Base-by-base conservation (phyloP, 805 yeast species). In the Saccharomycopsis selenospora region DNA sequence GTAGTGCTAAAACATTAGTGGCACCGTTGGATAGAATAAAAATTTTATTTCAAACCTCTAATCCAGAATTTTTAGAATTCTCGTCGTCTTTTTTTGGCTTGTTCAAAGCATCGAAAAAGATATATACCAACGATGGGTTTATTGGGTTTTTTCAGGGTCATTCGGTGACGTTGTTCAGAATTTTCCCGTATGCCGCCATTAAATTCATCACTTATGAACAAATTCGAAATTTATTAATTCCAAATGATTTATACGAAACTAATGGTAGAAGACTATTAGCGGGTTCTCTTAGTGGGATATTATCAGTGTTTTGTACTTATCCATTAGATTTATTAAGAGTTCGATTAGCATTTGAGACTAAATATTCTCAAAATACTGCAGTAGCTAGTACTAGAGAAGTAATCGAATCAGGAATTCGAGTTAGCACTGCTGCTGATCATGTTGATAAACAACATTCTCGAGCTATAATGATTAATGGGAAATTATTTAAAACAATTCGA, bases 151-250 rank as follows among this genome's bases (percentile, higher is more conserved):
- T 80, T 62, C 96, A 91, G 59, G 99, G 99, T 36, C 99, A 93
- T 63, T 86, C 95, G 3, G 96, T 95, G 1, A 93, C 99, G 0
- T 68, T 93, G 45, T 64, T 90, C 40, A 73, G 99, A 53, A 87
- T 93, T 2, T 91, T 93, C 63, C 99, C 99, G 1, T 93, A 93
- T 63, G 97, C 99, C 3, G 96, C 96, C 8, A 85, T 93, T 59
- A 93, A 93, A 63, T 93, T 91, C 64, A 96, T 93, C 13, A 90
- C 95, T 7, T 93, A 93, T 65, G 99, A 93, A 66, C 98, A 93
- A 64, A 79, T 90, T 43, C 68, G 99, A 53, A 72, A 85, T 10
- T 48, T 85, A 1, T 65, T 93, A 51, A 93, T 93, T 45, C 96
- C 96, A 2, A 69, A 74, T 45, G 82, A 78, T 49, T 68, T 68